phyloP scores from a whole-genome alignment of 2,329 filamentous ascomycete species.

The Exophiala bonariae region DNA sequence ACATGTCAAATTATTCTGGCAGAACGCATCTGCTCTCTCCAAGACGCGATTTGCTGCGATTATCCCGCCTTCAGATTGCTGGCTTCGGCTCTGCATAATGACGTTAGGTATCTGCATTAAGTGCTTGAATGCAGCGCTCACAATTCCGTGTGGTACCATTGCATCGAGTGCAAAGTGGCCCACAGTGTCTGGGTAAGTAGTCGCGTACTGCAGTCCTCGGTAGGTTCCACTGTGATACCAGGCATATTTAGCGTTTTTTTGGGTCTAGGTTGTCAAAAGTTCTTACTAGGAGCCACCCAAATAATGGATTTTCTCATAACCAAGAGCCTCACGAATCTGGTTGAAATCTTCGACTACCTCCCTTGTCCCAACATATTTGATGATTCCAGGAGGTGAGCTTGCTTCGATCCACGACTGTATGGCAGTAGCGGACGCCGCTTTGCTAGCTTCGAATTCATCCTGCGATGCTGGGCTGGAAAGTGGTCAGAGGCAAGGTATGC shows the following conservation, averaged over 20 bases:
- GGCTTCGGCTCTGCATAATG: not conserved
- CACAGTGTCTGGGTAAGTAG: conserved; percentile 2
- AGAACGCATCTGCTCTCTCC: conserved; percentile 7
- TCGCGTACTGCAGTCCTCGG: conserved; percentile 6
- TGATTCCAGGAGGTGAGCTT: conserved; percentile 1
- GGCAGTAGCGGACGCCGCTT: not conserved
- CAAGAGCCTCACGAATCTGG: conserved; percentile 5
- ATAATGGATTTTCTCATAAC: conserved; percentile 7
- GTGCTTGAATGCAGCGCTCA: not conserved
- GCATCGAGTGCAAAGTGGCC: conserved; percentile 6
- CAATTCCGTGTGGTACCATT: conserved; percentile 3
- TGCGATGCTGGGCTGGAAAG: conserved; percentile 6
- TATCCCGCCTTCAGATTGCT: conserved; percentile 2
- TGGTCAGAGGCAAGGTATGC: not conserved
- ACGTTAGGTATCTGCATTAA: not conserved
- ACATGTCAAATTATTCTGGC: conserved; percentile 9
- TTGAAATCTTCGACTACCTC: conserved; percentile 9
- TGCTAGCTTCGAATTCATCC: not conserved
- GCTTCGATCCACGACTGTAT: conserved; percentile 1
- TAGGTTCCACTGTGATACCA: conserved; percentile 2
- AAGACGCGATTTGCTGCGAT: conserved; percentile 5
- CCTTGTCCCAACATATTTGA: conserved; percentile 6
- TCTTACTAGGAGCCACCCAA: conserved; percentile 7
- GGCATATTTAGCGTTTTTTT: not conserved
- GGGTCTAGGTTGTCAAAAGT: not conserved